These are phyloP conservation scores for Claviceps spartinae DNA, from an alignment of 2,329 filamentous ascomycete genomes.

Conservation along the genomic window DNA sequence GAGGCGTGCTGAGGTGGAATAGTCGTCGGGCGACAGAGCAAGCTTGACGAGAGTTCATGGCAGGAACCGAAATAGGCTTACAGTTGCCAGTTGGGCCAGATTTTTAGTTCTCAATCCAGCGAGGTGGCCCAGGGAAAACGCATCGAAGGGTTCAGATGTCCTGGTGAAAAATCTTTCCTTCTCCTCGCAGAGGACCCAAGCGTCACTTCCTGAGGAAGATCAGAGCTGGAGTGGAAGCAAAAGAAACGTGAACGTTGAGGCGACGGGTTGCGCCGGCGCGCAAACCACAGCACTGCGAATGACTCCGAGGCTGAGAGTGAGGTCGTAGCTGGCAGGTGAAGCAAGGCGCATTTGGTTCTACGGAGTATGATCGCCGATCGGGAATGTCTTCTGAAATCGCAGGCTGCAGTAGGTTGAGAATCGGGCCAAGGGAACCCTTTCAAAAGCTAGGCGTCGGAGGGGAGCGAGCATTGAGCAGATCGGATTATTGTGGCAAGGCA, in stretches of 20 bases:
- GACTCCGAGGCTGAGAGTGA: background rate
- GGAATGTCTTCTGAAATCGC: background rate
- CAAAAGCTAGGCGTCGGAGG: background rate
- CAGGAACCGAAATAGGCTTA: background rate
- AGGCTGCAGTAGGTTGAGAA: background rate
- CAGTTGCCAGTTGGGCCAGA: background rate
- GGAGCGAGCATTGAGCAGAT: background rate
- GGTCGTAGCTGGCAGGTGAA: background rate
- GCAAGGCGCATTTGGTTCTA: background rate
- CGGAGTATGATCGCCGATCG: background rate
- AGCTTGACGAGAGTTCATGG: conserved; percentile 8
- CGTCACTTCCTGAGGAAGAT: background rate
- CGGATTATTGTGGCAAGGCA: background rate
- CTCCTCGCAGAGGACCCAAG: background rate
- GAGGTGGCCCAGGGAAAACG: background rate
- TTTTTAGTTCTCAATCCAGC: background rate
- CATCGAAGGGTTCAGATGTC: background rate
- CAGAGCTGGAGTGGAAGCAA: background rate
- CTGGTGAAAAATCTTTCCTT: background rate
- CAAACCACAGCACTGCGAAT: background rate
- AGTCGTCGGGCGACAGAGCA: conserved; percentile 7
- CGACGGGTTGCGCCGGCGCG: background rate
- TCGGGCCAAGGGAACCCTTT: background rate
- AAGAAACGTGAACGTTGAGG: background rate
- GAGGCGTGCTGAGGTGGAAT: background rate